These are phyloP conservation scores for Naegleria fowleri DNA, from an alignment of 208 protist species.

Conservation along the genomic window DNA sequence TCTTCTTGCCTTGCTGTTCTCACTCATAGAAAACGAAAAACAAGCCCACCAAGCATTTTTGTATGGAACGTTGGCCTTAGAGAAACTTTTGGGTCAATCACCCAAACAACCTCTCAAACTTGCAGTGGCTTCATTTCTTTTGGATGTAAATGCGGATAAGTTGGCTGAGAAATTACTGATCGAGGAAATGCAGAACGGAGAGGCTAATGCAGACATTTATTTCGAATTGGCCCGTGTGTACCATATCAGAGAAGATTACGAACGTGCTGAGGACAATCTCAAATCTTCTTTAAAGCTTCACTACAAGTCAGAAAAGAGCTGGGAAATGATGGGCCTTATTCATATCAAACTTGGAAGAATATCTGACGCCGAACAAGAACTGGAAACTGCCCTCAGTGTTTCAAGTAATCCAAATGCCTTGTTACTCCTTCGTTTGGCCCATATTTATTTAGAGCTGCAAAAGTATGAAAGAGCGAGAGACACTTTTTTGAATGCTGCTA, in stretches of 20 bases:
- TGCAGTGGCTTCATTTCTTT: neutral
- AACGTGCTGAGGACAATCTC: conserved; percentile 53
- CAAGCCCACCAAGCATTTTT: neutral
- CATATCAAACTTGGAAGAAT: neutral
- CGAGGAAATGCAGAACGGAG: neutral
- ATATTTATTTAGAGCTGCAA: conserved; percentile 60
- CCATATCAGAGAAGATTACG: conserved; percentile 60
- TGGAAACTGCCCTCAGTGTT: conserved; percentile 34
- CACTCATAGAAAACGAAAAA: conserved; percentile 35
- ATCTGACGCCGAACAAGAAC: conserved; percentile 34
- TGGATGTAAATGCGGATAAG: neutral
- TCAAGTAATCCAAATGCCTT: neutral
- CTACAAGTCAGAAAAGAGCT: conserved; percentile 52
- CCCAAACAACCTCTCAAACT: neutral
- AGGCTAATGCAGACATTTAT: neutral
- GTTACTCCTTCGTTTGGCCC: conserved; percentile 65
- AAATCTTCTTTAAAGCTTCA: conserved; percentile 50
- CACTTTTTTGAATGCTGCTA: conserved; percentile 59
- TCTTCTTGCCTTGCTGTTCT: conserved; percentile 57
- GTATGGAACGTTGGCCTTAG: neutral
- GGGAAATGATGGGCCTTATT: conserved; percentile 36
- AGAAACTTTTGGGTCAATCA: neutral
- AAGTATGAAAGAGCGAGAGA: conserved; percentile 64
- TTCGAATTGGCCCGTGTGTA: conserved; percentile 55
- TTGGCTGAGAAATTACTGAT: neutral